Evolutionary conservation across 345 rosid genomes (phyloP), one percentile per base, ranked within the genome.

Genomic region (Draba incana): DNA sequence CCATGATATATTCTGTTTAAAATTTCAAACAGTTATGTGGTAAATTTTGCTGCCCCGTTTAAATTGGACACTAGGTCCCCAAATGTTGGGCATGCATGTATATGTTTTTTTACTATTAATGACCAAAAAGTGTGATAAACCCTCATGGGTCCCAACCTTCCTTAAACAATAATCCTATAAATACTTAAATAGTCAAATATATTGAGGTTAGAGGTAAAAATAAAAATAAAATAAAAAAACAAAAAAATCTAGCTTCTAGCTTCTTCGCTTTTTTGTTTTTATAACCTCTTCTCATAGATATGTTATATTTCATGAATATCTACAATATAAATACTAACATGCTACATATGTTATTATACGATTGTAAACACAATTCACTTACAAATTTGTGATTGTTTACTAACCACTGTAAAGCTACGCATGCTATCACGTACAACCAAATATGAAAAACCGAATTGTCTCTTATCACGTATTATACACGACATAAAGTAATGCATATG

Each of bases 71-170:
- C 8, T 52, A 60, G 61, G 77, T 44, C 63, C 75, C 67, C 35
- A 64, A 57, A 51, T 74, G 77, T 74, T 66, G 68, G 72, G 68
- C 77, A 66, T 66, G 72, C 62, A 63, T 52, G 46, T 74, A 31
- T 33, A 72, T 73, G 48, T 42, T 65, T 66, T 66, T 66, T 30
- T 66, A 51, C 60, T 60, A 58, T 52, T 27, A 52, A 9, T 60
- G 62, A 74, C 68, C 77, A 74, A 52, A 72, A 74, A 74, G 77
- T 66, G 45, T 73, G 50, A 66, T 66, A 35, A 58, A 33, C 42
- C 14, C 4, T 42, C 65, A 14, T 51, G 72, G 72, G 78, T 46
- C 78, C 73, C 62, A 37, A 51, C 35, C 35, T 67, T 67, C 68
- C 72, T 74, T 59, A 67, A 74, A 74, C 72, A 13, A 74, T 53